phyloP scores from a whole-genome alignment of 1,139 yeast genomes.

The Suhomyces maxii region DNA sequence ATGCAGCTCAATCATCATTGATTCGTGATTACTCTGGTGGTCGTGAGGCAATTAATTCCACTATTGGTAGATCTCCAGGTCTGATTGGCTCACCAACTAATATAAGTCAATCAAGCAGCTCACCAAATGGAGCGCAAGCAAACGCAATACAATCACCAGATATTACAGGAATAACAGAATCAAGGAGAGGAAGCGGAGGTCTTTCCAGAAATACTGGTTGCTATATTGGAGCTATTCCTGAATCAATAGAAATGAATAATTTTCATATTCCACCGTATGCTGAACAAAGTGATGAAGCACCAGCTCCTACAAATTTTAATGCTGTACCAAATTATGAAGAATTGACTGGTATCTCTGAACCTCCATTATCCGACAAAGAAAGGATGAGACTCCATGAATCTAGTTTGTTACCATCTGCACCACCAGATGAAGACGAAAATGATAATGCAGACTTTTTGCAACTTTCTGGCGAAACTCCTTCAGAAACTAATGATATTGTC shows the following conservation, averaged over 20 bases:
- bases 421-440: slow-evolving; percentile 34
- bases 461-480: neutral
- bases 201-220: neutral
- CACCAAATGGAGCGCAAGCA: slow-evolving; percentile 1
- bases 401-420: slow-evolving; percentile 63
- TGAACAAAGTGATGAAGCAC: slow-evolving; percentile 1
- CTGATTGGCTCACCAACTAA: slow-evolving; percentile 6
- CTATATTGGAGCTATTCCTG: slow-evolving; percentile 14
- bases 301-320: slow-evolving; percentile 7
- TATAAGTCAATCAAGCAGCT: slow-evolving; percentile 2
- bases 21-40: neutral
- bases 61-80: slow-evolving; percentile 1
- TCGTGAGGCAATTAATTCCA: neutral
- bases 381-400: slow-evolving; percentile 52
- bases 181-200: neutral
- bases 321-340: slow-evolving; percentile 31
- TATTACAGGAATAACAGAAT: neutral
- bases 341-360: slow-evolving; percentile 14
- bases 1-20: neutral
- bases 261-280: slow-evolving; percentile 19
- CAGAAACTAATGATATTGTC: neutral
- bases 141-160: neutral
- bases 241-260: slow-evolving; percentile 11
- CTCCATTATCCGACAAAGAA: slow-evolving; percentile 52
- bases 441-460: slow-evolving; percentile 14